Percentiles rank a stretch among this genome's conserved stretches.
Conservation (phyloP, 192 early-diverging fungal genomes). For the Entomortierella parvispora region DNA sequence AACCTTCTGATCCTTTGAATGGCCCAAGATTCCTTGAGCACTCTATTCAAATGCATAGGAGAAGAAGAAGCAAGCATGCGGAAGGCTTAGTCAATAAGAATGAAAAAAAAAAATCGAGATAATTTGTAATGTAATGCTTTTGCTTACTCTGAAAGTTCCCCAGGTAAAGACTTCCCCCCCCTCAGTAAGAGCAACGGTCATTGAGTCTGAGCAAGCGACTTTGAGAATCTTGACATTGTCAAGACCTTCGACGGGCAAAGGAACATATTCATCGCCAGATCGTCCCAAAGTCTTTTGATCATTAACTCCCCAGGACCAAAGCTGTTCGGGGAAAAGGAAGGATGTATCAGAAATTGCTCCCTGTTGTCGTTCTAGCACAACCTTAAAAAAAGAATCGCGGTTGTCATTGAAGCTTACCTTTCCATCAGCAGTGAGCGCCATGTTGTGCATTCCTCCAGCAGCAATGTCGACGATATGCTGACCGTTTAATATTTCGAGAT, state of each 20-base stretch:
- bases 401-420: constrained; percentile 66
- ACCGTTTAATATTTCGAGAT: constrained; percentile 72
- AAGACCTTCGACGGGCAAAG: constrained; percentile 74
- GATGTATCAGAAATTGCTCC: background rate
- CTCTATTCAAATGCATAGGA: no score
- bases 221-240: constrained; percentile 78
- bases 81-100: background rate
- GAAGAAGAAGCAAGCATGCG: no score
- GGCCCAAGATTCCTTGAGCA: constrained; percentile 88
- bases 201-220: constrained; percentile 86
- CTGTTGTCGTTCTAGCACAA: no score
- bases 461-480: constrained; percentile 78
- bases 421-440: constrained; percentile 78
- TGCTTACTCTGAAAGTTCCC: constrained; percentile 85
- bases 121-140: no score
- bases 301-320: constrained; percentile 97
- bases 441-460: constrained; percentile 89
- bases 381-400: background rate
- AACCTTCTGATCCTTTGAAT: constrained; percentile 69
- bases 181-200: constrained; percentile 80
- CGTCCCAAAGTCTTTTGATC: constrained; percentile 90
- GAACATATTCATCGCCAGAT: constrained; percentile 71
- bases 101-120: background rate
- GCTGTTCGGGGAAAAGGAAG: constrained; percentile 36
- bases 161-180: constrained; percentile 86